A percentile compares a stretch with the other conserved stretches of the same genome.
These are phyloP conservation scores for Pelargonium australe DNA, from an alignment of 441 rosid genomes.

Conservation along the genomic window DNA sequence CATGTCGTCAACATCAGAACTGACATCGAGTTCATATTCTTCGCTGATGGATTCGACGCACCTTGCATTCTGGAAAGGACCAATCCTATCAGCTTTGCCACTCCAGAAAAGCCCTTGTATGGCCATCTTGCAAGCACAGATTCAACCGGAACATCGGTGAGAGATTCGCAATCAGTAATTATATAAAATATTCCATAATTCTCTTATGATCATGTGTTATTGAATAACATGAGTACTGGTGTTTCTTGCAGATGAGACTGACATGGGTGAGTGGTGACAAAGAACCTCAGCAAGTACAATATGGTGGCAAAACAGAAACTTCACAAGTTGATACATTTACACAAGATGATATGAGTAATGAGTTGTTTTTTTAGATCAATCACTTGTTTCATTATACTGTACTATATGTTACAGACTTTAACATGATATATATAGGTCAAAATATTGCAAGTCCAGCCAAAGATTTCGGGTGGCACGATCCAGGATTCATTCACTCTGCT, in stretches of 20 bases:
- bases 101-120: slow-evolving; percentile 44
- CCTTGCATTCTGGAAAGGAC: slow-evolving; percentile 48
- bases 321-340: slow-evolving; percentile 50
- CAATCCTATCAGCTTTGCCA: slow-evolving; percentile 35
- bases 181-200: no score
- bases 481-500: slow-evolving; percentile 62
- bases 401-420: no score
- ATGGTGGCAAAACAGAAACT: slow-evolving; percentile 34
- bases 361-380: not conserved
- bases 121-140: slow-evolving; percentile 50
- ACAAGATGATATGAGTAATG: slow-evolving; percentile 42
- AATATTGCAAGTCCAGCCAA: slow-evolving; percentile 50
- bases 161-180: not conserved
- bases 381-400: no score
- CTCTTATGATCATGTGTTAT: no score
- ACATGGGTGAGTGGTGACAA: slow-evolving; percentile 64
- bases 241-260: slow-evolving; percentile 47
- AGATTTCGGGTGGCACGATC: slow-evolving; percentile 84
- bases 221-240: not conserved
- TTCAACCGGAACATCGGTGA: slow-evolving; percentile 52
- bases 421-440: not conserved
- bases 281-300: slow-evolving; percentile 41
- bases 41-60: slow-evolving; percentile 38
- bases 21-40: slow-evolving; percentile 50
- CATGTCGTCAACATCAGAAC: slow-evolving; percentile 61